Evolutionary conservation across 2,329 filamentous ascomycete genomes (phyloP), one percentile per base, ranked within the genome.

Genomic region (Cladosporium sp.): DNA sequence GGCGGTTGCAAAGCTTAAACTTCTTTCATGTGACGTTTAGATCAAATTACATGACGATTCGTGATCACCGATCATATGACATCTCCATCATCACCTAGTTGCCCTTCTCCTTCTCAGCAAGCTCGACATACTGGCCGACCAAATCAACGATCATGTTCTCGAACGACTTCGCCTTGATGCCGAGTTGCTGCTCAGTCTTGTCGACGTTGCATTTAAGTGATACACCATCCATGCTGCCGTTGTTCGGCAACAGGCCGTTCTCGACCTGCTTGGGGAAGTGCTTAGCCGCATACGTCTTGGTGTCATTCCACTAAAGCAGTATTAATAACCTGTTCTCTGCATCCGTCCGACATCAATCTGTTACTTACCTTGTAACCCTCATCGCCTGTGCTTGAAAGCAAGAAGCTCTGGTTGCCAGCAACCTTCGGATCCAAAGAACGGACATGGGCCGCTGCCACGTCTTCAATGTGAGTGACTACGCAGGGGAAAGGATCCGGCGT

Each of bases 391-490:
- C 19, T 45, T 2, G 38, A 36, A 9, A 59, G 38, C 39, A 59
- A 14, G 38, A 45, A 59, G 19, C 47, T 52, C 34, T 59, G 56
- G 15, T 52, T 52, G 15, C 56, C 56, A 2, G 14, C 14, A 17
- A 59, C 20, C 19, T 52, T 36, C 1, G 39, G 30, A 20, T 65
- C 58, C 17, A 72, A 60, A 1, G 66, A 61, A 34, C 64, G 59
- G 22, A 73, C 60, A 50, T 72, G 70, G 15, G 67, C 59, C 4
- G 60, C 59, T 5, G 70, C 68, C 3, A 70, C 66, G 51, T 71
- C 70, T 25, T 72, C 66, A 12, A 70, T 20, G 25, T 55, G 40
- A 0, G 52, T 49, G 36, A 61, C 59, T 3, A 40, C 17, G 1
- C 17, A 42, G 5, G 54, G 52, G 38, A 56, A 55, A 25, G 25